These are phyloP conservation scores for Wallemia ichthyophaga DNA, from an alignment of 1,284 basidiomycete species.

Conservation along the genomic window DNA sequence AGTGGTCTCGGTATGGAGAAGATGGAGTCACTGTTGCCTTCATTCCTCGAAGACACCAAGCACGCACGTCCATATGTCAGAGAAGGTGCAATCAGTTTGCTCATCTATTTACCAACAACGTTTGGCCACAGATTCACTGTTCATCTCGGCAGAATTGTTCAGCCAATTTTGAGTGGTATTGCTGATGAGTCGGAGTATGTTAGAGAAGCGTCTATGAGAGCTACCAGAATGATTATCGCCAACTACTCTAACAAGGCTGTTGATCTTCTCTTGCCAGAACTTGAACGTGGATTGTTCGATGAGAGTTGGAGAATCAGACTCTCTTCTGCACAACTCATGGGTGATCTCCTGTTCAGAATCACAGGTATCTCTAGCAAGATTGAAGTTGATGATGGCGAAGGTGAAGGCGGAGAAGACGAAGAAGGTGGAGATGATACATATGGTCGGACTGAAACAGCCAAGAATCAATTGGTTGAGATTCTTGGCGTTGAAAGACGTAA, in stretches of 20 bases:
- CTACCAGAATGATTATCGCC: slow-evolving; percentile 92
- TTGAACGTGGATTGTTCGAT: slow-evolving; percentile 87
- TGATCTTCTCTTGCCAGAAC: slow-evolving; percentile 72
- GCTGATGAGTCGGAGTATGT: slow-evolving; percentile 85
- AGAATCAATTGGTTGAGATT: slow-evolving; percentile 55
- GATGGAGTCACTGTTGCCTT: slow-evolving; percentile 74
- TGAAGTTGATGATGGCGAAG: slow-evolving; percentile 25
- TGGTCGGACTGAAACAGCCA: slow-evolving; percentile 50
- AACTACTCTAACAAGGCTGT: slow-evolving; percentile 83
- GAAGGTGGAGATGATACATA: slow-evolving; percentile 28
- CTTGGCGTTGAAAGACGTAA: slow-evolving; percentile 70
- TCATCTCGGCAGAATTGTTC: slow-evolving; percentile 75
- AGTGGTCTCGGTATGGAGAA: slow-evolving; percentile 90
- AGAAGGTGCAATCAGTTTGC: slow-evolving; percentile 92
- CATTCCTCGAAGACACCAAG: slow-evolving; percentile 71
- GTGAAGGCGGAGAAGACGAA: slow-evolving; percentile 33
- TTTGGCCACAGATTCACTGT: slow-evolving; percentile 90
- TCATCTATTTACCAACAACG: slow-evolving; percentile 85
- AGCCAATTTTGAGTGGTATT: slow-evolving; percentile 70
- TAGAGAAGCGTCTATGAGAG: slow-evolving; percentile 85
- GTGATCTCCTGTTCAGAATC: slow-evolving; percentile 90
- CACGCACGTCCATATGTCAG: slow-evolving; percentile 71
- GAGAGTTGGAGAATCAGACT: slow-evolving; percentile 80
- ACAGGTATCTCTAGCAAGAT: slow-evolving; percentile 84
- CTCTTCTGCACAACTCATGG: slow-evolving; percentile 63